Base-by-base conservation (phyloP, 2,329 filamentous ascomycete genomes). In the Passalora sequoiae region DNA sequence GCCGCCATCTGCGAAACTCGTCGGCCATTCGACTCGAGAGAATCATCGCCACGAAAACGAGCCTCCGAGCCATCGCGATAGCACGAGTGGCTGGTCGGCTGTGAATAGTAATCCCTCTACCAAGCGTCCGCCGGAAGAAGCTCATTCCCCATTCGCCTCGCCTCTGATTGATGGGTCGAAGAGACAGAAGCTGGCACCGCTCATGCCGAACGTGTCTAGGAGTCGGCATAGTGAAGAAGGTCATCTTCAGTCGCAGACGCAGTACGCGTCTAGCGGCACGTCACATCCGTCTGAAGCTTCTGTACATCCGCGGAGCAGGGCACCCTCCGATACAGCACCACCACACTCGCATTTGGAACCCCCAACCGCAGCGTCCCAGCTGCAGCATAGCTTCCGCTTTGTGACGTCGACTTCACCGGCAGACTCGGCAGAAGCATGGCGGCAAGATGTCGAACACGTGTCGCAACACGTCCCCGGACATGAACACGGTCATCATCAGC, bases 41-140 rank as follows among this genome's bases (percentile, higher is more conserved):
- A 16, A 15, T 6, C 53, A 50, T 16, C 47, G 54, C n/a, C 52
- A 51, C n/a, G 38, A 51, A 6, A 48, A 47, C 22, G 51, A 58
- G 20, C 30, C 51, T 6, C 53, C 60, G 27, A 7, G 44, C 8
- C 47, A 48, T 31, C 35, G 35, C n/a, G 42, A 31, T 27, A 38
- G 46, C 16, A 41, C 50, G 10, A 64, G 55, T 33, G 68, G 67
- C 12, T 73, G 70, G 70, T 65, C 67, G 1, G 60, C 69, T 4
- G 64, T 72, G 15, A 73, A 73, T 15, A 57, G 66, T 29, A 69
- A 66, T 41, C 56, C 64, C 27, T 60, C 61, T 5, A 52, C 57
- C 2, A 73, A 73, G 49, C 66, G 70, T 3, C 54, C 65, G 24
- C 64, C 64, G n/a, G 57, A 65, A 16, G 62, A 66, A 10, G 61